Base-by-base conservation (phyloP, 2,329 filamentous ascomycete genomes). In the Colletotrichum sp. region DNA sequence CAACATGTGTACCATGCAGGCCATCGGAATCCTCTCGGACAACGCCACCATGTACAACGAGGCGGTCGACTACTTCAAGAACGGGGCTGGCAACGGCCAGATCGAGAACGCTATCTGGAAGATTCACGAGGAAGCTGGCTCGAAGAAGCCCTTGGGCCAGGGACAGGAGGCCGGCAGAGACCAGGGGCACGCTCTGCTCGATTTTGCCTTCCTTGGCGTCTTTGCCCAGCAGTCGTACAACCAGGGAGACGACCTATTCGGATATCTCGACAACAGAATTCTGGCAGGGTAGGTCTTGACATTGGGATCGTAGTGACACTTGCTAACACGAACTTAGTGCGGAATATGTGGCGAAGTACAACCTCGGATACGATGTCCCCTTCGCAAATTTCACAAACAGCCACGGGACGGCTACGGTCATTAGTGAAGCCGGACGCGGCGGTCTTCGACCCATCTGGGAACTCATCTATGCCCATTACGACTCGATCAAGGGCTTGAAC, bases 151-250 rank as follows among this genome's bases (percentile, higher is more conserved):
- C 1, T 75, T 88, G 3, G 82, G 81, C 1, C 85, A 88, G 66
- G 79, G 82, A 2, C 84, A 87, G 71, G 85, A 88, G 65, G 82
- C 85, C 2, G 86, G 86, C 3, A 80, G 86, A 0, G 87, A 88
- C 73, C 87, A 88, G 75, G 87, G 86, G 8, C 87, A 89, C 74
- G 78, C 85, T 2, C 82, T 82, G 13, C 79, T 88, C 6, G 83
- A 85, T 73, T 82, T 87, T 21, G 80, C 82, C 1, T 78, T 88
- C 8, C 73, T 87, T 3, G 86, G 84, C 3, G 81, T 83, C 2
- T 78, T 88, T 60, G 85, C 83, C 3, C 85, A 87, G 78, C 83
- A 85, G 77, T 82, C 83, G 1, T 85, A 83, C 70, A 88, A 86
- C 71, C 86, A 88, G 75, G 86, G 85, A 2, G 80, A 81, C 8